phyloP scores from a whole-genome alignment of 148 eudicot species.

The Arctostaphylos glauca region DNA sequence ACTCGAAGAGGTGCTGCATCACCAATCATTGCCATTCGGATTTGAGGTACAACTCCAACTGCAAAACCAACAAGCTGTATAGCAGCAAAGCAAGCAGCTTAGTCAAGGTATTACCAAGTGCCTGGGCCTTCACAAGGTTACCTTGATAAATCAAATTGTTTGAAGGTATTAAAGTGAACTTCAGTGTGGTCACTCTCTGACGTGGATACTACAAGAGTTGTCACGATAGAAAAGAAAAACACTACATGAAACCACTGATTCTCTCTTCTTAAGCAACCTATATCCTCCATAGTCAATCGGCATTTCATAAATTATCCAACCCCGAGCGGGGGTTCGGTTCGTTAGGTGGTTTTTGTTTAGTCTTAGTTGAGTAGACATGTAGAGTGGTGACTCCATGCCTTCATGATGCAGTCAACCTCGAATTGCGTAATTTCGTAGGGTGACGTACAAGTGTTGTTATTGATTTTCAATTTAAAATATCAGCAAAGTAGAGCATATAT shows the following conservation, averaged over 20 bases:
- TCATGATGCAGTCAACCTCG: not conserved
- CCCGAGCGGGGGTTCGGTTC: too few species aligned
- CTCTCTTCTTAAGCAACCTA: too few species aligned
- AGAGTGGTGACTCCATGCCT: conserved; percentile 1
- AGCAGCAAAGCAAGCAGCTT: conserved; percentile 5
- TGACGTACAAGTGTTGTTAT: not conserved
- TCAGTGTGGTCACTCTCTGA: not conserved
- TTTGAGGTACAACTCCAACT: conserved; percentile 56
- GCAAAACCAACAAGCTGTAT: conserved; percentile 63
- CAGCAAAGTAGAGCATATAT: too few species aligned
- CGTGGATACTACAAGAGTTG: too few species aligned
- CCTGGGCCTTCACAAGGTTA: not conserved
- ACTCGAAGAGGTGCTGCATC: conserved; percentile 75
- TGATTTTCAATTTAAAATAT: not conserved
- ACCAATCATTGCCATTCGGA: conserved; percentile 49
- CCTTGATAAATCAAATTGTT: not conserved
- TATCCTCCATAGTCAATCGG: too few species aligned
- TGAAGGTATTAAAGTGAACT: not conserved
- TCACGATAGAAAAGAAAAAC: too few species aligned
- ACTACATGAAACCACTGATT: too few species aligned
- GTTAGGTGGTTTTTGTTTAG: too few species aligned
- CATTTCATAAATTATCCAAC: too few species aligned
- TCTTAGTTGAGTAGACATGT: not conserved
- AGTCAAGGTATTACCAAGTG: conserved; percentile 8
- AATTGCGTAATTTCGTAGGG: not conserved